Conservation (phyloP, 495 filamentous ascomycete genomes). For the Evernia prunastri region DNA sequence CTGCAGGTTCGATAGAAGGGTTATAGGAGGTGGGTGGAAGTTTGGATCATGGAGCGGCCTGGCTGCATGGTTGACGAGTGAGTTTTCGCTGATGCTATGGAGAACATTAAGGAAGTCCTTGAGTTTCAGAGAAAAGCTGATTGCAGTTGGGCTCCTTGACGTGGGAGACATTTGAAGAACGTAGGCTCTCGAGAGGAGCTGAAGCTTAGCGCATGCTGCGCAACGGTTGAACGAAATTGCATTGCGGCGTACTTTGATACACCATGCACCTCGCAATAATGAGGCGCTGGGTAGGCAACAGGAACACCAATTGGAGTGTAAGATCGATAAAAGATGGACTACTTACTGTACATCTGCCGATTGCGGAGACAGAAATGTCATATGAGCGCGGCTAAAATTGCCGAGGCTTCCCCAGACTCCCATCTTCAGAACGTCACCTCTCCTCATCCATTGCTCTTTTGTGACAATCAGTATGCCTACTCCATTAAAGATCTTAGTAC, state of each 20-base stretch:
- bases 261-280: neutral
- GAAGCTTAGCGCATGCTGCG: neutral
- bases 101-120: neutral
- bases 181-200: neutral
- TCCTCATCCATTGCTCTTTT: neutral
- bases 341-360: no score
- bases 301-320: neutral
- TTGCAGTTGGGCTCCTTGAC: no score
- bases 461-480: slow-evolving; percentile 55
- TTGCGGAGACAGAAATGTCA: neutral
- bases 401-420: slow-evolving; percentile 10
- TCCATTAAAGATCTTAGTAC: slow-evolving; percentile 80
- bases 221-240: neutral
- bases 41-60: neutral
- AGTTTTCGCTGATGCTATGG: neutral
- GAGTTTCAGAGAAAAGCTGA: no score
- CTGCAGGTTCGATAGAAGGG: neutral
- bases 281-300: neutral
- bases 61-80: neutral
- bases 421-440: neutral
- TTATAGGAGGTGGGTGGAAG: neutral
- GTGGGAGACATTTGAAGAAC: no score
- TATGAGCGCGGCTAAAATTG: neutral
- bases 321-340: neutral
- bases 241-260: neutral